Base-by-base conservation (phyloP, 257 asterid species). In the Ophiorrhiza pumila region DNA sequence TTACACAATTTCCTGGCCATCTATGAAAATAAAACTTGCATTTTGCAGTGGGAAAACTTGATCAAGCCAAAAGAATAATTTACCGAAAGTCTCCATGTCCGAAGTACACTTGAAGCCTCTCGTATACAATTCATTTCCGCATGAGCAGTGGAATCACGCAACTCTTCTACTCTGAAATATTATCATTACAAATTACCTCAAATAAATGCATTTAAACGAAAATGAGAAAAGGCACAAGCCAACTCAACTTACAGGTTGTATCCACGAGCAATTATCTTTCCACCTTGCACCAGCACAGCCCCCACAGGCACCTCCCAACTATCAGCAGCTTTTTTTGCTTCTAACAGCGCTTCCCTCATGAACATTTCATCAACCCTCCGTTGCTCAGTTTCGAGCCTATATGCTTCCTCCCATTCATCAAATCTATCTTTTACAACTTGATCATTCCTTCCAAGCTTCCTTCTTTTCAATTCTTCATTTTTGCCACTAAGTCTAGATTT, bases 241-340 rank as follows among this genome's bases (percentile, higher is more conserved):
- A 39, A 64, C 58, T 76, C 61, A 81, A 82, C 97, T 85, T 84
- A 95, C 99, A 92, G 88, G 86, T 95, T 95, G 83, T 80, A 89
- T 66, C 98, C 99, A 77, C 98, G 98, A 77, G 98, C 96, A 81
- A 95, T 88, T 61, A 95, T 87, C 82, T 86, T 90, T 61, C 98
- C 96, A 74, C 82, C 81, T 53, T 83, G 92, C 82, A 95, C 99
- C 74, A 95, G 83, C 63, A 95, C 98, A 61, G 99, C 96, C 69
- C 98, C 99, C 68, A 95, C 94, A 39, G 99, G 99, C 69, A 92
- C 98, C 89, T 95, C 99, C 98, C 99, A 95, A 74, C 76, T 79
- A 74, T 89, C 96, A 71, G 97, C 97, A 79, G 98, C 99, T 74
- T 86, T 92, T 75, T 87, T 85, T 42, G 99, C 98, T 85, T 95